A percentile compares a stretch with the other conserved stretches of the same genome.
Conservation (phyloP, 176 grass and related monocot species). For the Carex kokanica region DNA sequence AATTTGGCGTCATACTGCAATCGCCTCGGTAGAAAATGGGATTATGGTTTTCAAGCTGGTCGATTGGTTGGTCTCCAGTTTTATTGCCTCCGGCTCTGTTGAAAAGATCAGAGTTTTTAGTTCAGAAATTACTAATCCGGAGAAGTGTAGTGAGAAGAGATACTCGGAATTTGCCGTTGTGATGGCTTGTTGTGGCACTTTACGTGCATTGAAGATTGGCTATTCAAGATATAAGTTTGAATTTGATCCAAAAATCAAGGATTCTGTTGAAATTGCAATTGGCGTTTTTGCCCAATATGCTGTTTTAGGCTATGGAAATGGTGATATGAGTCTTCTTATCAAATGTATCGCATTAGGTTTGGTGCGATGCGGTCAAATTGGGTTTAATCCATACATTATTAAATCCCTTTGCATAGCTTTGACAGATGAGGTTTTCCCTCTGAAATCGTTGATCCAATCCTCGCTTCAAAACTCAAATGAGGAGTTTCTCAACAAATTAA, state of each 20-base stretch:
- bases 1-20: constrained; percentile 33
- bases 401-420: constrained; percentile 43
- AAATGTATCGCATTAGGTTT: constrained; percentile 68
- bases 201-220: constrained; percentile 49
- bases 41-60: constrained; percentile 64
- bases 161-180: constrained; percentile 42
- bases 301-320: constrained; percentile 22
- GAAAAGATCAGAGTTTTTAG: constrained; percentile 47
- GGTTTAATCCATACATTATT: constrained; percentile 45
- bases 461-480: constrained; percentile 34
- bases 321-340: constrained; percentile 29
- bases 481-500: constrained; percentile 32
- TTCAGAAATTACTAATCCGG: constrained; percentile 27
- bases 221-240: constrained; percentile 47
- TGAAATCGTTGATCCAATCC: constrained; percentile 41
- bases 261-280: constrained; percentile 51
- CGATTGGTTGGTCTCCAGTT: constrained; percentile 66
- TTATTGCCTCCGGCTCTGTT: constrained; percentile 42
- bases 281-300: constrained; percentile 41
- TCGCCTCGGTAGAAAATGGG: constrained; percentile 23
- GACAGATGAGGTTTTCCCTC: constrained; percentile 56
- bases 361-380: constrained; percentile 47
- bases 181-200: constrained; percentile 50
- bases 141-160: constrained; percentile 28
- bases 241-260: constrained; percentile 49